Evolutionary conservation across 2,329 filamentous ascomycete genomes (phyloP).

Genomic region (Fusarium robinianum): DNA sequence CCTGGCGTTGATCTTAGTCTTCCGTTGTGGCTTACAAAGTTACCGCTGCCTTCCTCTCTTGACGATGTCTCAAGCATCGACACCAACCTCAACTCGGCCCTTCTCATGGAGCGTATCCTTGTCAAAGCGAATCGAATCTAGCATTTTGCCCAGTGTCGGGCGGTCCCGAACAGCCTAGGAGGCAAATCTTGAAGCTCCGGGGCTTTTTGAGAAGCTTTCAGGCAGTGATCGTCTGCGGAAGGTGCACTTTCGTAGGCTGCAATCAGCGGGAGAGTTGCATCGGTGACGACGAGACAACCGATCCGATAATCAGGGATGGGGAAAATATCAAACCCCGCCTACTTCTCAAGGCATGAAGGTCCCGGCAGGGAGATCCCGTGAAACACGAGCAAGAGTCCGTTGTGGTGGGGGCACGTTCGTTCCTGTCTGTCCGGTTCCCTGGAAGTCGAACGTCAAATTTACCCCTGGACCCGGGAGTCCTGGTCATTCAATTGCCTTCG

Average conservation of each 20-base stretch:
- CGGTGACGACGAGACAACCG: constrained; percentile 30
- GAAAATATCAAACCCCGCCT: constrained; percentile 13
- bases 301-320: constrained; percentile 31
- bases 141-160: constrained; percentile 27
- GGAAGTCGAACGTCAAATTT: constrained; percentile 3
- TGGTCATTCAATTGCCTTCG: constrained; percentile 7
- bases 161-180: constrained; percentile 32
- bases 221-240: constrained; percentile 31
- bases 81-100: constrained; percentile 10
- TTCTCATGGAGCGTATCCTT: constrained; percentile 14
- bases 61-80: not conserved
- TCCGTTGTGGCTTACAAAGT: not conserved
- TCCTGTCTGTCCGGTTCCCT: constrained; percentile 7
- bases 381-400: constrained; percentile 9
- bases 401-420: constrained; percentile 11
- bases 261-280: constrained; percentile 25
- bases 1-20: not conserved
- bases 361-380: constrained; percentile 13
- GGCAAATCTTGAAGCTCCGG: constrained; percentile 18
- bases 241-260: constrained; percentile 25
- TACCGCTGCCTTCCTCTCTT: constrained; percentile 1
- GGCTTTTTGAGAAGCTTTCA: constrained; percentile 5
- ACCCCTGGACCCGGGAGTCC: constrained; percentile 7
- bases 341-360: constrained; percentile 18
- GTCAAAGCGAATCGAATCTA: constrained; percentile 27